A percentile compares a stretch with the other conserved stretches of the same genome.
Evolutionary conservation across 2,329 filamentous ascomycete species (phyloP).

Genomic region (Beauveria brongniartii): DNA sequence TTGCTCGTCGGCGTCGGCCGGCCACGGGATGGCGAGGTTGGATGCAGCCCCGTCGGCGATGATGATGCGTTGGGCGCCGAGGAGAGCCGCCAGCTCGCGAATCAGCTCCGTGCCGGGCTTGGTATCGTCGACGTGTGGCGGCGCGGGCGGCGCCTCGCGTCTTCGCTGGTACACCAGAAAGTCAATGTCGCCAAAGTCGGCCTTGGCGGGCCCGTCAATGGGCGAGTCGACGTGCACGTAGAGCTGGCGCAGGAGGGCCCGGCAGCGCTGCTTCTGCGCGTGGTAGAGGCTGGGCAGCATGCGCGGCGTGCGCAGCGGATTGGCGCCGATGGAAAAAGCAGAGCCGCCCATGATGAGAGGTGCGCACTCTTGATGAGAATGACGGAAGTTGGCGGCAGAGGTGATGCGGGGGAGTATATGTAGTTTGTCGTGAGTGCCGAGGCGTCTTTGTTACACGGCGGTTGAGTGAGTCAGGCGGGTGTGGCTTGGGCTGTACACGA

Average conservation of each 20-base stretch:
- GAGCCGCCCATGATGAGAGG: conserved; percentile 53
- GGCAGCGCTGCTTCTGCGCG: conserved; percentile 37
- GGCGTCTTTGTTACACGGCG: neutral
- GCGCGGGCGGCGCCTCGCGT: conserved; percentile 11
- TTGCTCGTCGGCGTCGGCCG: conserved; percentile 19
- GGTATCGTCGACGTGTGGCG: neutral
- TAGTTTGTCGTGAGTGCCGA: neutral
- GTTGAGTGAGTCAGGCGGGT: neutral
- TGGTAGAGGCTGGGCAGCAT: conserved; percentile 54
- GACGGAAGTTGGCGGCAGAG: neutral
- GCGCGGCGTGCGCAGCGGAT: conserved; percentile 53
- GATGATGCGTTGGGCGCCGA: conserved; percentile 39
- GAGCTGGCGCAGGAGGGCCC: conserved; percentile 37
- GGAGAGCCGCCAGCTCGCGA: conserved; percentile 18
- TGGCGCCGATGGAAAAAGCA: conserved; percentile 41
- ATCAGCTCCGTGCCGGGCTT: conserved; percentile 21
- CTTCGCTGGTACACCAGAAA: conserved; percentile 45
- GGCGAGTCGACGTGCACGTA: conserved; percentile 51
- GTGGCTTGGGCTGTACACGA: neutral
- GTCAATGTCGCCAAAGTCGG: conserved; percentile 65
- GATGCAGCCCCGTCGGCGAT: conserved; percentile 20
- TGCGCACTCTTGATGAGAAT: neutral
- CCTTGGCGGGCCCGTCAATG: conserved; percentile 62
- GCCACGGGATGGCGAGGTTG: conserved; percentile 51
- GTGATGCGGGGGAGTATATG: neutral